phyloP scores from a whole-genome alignment of 2,329 filamentous ascomycete genomes.

The Talaromyces pinophilus region DNA sequence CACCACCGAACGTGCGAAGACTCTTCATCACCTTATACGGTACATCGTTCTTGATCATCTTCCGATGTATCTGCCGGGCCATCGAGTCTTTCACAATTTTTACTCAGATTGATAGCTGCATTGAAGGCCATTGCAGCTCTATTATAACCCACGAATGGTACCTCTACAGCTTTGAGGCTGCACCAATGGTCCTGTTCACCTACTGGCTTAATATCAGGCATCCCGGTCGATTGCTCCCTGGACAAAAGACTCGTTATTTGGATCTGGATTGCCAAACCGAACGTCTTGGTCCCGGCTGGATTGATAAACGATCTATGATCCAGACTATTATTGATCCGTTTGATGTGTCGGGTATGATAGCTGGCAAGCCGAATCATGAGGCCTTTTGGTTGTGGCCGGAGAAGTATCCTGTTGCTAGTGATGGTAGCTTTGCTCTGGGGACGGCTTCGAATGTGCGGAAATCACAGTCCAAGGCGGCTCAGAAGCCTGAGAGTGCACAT shows the following conservation, averaged over 20 bases:
- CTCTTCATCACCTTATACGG: slow-evolving; percentile 41
- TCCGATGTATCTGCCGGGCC: slow-evolving; percentile 41
- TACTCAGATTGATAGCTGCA: slow-evolving; percentile 26
- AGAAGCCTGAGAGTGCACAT: background rate
- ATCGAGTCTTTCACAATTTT: slow-evolving; percentile 37
- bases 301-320: slow-evolving; percentile 31
- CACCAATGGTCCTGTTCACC: slow-evolving; percentile 39
- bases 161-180: slow-evolving; percentile 40
- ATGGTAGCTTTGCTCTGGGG: slow-evolving; percentile 32
- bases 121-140: slow-evolving; percentile 18
- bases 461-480: background rate
- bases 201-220: slow-evolving; percentile 42
- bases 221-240: slow-evolving; percentile 37
- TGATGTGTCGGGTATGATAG: slow-evolving; percentile 31
- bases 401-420: slow-evolving; percentile 31
- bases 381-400: slow-evolving; percentile 33
- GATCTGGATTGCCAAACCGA: slow-evolving; percentile 34
- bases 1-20: slow-evolving; percentile 33
- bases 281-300: slow-evolving; percentile 38
- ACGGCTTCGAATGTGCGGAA: slow-evolving; percentile 28
- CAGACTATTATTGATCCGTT: slow-evolving; percentile 35
- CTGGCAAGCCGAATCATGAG: slow-evolving; percentile 32
- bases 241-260: slow-evolving; percentile 33
- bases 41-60: slow-evolving; percentile 36
- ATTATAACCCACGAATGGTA: slow-evolving; percentile 40